These are phyloP conservation scores for Globisporangium lucens DNA, from an alignment of 352 stramenopile species.

Conservation along the genomic window DNA sequence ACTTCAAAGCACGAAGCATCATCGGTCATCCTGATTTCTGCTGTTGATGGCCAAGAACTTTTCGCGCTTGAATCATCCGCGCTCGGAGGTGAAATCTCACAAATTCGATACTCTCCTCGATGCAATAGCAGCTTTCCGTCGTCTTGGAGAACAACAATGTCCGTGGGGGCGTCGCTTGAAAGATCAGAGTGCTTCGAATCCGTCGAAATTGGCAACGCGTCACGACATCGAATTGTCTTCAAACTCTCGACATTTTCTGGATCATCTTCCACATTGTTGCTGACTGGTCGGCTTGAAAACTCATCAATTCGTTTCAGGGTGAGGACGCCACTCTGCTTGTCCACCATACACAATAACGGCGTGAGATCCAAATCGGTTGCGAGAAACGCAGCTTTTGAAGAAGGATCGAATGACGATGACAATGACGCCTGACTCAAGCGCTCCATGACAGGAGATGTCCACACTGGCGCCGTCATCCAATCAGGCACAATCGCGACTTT, in stretches of 20 bases:
- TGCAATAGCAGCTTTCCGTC: constrained; percentile 32
- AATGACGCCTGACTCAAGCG: constrained; percentile 1
- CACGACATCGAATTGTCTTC: constrained; percentile 32
- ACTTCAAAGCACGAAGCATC: constrained; percentile 30
- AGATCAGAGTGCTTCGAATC: not conserved
- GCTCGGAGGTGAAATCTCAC: constrained; percentile 23
- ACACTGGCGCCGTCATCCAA: constrained; percentile 31
- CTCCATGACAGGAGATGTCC: constrained; percentile 29
- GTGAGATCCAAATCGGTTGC: constrained; percentile 22
- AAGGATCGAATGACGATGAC: not conserved
- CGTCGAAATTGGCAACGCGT: constrained; percentile 36
- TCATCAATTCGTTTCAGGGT: constrained; percentile 31
- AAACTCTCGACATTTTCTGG: not conserved
- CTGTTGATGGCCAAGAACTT: constrained; percentile 14
- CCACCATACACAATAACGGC: constrained; percentile 42
- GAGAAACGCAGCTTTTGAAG: constrained; percentile 33
- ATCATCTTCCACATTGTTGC: not conserved
- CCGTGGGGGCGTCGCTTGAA: not conserved
- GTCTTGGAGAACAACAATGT: constrained; percentile 44
- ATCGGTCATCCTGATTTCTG: constrained; percentile 29
- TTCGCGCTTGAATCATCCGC: constrained; percentile 4
- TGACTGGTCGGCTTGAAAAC: not conserved
- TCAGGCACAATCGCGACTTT: constrained; percentile 40
- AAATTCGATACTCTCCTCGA: constrained; percentile 31
- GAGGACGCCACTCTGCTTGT: constrained; percentile 32